Base-by-base conservation (phyloP, 2,329 filamentous ascomycete species). In the Clarireedia homoeocarpa region DNA sequence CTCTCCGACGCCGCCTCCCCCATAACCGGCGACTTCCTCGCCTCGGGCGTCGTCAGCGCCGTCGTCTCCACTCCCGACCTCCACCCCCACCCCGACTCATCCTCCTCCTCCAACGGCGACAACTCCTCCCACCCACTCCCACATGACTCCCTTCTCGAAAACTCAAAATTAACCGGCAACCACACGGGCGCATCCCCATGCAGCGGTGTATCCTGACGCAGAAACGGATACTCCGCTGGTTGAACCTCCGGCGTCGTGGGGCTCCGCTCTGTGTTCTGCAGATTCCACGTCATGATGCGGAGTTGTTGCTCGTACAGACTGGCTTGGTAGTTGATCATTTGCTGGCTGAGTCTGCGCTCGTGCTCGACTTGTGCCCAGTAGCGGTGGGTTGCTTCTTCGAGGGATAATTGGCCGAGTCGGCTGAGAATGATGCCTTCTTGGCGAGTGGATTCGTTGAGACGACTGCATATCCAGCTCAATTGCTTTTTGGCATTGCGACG, bases 381-480 rank as follows among this genome's bases (percentile, higher is more conserved):
- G 51, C 75, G 72, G 3, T 72, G 71, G 40, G 72, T 74, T 60
- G 75, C 77, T 14, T 78, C 72, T 65, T 82, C 77, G 15, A 76
- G 66, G 36, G 74, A 71, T 14, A 83, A 61, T 56, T 82, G 77
- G 12, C 73, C 69, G n/a, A 83, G 68, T 2, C 78, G 70, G 15
- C 69, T 56, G 40, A 77, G 65, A 6, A 80, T 73, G 15, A 69
- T 61, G 53, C 69, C 72, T 62, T 82, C 75, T 61, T 81, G 75
- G 52, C 73, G 70, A 2, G 73, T 72, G 0, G 71, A 73, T 45
- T 75, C 70, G n/a, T 68, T 63, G 34, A 82, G 71, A 56, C 73
- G 73, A 51, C 67, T 68, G 48, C 67, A 72, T 10, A 81, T 58
- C 54, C 74, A 69, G 2, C 68, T 66, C 4, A 75, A 63, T 40